Evolutionary conservation across 1,139 yeast species (phyloP).

Genomic region (Taphrina communis): DNA sequence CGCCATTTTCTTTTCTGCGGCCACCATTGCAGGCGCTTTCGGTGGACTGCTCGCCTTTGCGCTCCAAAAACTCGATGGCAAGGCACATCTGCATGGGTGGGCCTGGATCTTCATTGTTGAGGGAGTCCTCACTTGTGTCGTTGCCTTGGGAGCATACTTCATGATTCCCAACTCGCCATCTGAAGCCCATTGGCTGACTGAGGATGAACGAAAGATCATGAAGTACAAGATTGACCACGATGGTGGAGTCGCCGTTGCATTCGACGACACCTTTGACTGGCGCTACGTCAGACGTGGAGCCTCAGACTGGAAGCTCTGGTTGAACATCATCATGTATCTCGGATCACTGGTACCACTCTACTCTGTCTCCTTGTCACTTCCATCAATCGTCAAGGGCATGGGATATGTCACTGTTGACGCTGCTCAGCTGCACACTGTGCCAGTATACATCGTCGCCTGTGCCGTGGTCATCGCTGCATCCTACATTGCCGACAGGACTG

Average conservation of each 20-base stretch:
- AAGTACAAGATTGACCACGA: constrained; percentile 26
- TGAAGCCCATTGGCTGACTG: constrained; percentile 59
- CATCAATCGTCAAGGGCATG: constrained; percentile 50
- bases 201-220: constrained; percentile 50
- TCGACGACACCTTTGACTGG: constrained; percentile 41
- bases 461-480: constrained; percentile 51
- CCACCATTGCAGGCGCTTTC: constrained; percentile 79
- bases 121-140: constrained; percentile 69
- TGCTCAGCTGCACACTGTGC: constrained; percentile 51
- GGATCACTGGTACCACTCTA: constrained; percentile 44
- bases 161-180: constrained; percentile 76
- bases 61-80: constrained; percentile 51
- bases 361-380: constrained; percentile 50
- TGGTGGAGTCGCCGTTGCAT: constrained; percentile 33
- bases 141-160: constrained; percentile 67
- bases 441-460: constrained; percentile 53
- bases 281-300: constrained; percentile 28
- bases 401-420: constrained; percentile 48
- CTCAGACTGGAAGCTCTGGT: constrained; percentile 39
- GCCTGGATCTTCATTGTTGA: constrained; percentile 65
- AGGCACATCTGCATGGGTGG: constrained; percentile 59
- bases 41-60: constrained; percentile 70
- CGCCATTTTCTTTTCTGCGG: constrained; percentile 69
- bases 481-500: constrained; percentile 50
- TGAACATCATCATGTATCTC: constrained; percentile 32